Evolutionary conservation across 164 flowering plant species (phyloP).

Genomic region (Vitis rupestris): DNA sequence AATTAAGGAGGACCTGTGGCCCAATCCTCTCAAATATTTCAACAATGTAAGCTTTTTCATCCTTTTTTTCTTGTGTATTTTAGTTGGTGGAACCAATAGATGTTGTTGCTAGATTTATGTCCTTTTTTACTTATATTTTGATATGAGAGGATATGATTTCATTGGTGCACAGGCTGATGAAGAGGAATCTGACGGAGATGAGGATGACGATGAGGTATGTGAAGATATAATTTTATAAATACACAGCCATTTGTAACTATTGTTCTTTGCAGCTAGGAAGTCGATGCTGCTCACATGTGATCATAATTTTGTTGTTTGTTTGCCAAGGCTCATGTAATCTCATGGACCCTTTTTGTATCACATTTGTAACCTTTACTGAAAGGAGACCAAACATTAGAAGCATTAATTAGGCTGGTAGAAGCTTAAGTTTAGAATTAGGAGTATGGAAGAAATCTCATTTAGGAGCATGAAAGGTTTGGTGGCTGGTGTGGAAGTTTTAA

Average conservation of each 20-base stretch:
- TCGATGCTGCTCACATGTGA: too few relatives aligned
- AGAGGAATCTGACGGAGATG: constrained; percentile 34
- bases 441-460: too few relatives aligned
- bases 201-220: constrained; percentile 20
- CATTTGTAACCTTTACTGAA: too few relatives aligned
- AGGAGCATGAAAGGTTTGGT: too few relatives aligned
- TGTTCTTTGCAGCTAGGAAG: not conserved
- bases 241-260: not conserved
- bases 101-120: not conserved
- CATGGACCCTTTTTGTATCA: too few relatives aligned
- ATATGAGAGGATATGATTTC: too few relatives aligned
- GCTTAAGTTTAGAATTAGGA: too few relatives aligned
- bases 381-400: too few relatives aligned
- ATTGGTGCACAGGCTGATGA: constrained; percentile 45
- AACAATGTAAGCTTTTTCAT: constrained; percentile 34
- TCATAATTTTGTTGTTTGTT: too few relatives aligned
- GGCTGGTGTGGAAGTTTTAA: too few relatives aligned
- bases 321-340: too few relatives aligned
- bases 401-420: too few relatives aligned
- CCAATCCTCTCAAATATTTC: constrained; percentile 54
- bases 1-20: constrained; percentile 60
- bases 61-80: not conserved
- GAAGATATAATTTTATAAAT: not conserved
- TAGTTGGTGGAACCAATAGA: not conserved
- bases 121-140: not conserved